Conservation (phyloP, 441 rosid species). For the Pelargonium fulgidum region DNA sequence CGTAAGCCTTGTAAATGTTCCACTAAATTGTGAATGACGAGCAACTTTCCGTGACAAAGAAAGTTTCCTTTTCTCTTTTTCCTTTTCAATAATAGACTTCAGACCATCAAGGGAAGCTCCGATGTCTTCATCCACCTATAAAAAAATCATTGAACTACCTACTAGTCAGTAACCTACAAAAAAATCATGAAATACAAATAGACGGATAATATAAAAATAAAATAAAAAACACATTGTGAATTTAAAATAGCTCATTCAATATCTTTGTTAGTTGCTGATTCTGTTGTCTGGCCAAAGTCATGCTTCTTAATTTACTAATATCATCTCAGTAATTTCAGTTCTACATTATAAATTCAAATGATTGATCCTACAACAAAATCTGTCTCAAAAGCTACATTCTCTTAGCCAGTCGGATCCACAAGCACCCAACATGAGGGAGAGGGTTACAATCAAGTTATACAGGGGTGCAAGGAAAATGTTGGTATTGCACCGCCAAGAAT, state of each 20-base stretch:
- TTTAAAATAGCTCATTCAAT: not conserved
- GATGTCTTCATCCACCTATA: slow-evolving; percentile 44
- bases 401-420: not conserved
- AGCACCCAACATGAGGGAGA: not conserved
- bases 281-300: not conserved
- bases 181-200: not conserved
- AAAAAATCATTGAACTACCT: not conserved
- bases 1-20: slow-evolving; percentile 74
- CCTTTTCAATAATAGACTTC: slow-evolving; percentile 71
- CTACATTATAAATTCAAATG: not conserved
- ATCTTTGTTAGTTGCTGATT: slow-evolving; percentile 5
- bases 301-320: not conserved
- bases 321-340: not conserved
- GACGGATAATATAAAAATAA: not conserved
- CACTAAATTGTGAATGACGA: slow-evolving; percentile 81
- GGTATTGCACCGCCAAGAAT: not conserved
- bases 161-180: slow-evolving; percentile 3
- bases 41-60: slow-evolving; percentile 37
- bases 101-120: slow-evolving; percentile 52
- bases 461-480: not conserved
- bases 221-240: not conserved
- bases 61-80: slow-evolving; percentile 58
- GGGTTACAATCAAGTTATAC: not conserved
- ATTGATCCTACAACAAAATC: not conserved
- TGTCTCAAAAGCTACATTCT: not conserved